Percentiles rank a stretch among this genome's conserved stretches.
These are phyloP conservation scores for Cyclotella kingstonii DNA, from an alignment of 108 stramenopile species.

Conservation along the genomic window DNA sequence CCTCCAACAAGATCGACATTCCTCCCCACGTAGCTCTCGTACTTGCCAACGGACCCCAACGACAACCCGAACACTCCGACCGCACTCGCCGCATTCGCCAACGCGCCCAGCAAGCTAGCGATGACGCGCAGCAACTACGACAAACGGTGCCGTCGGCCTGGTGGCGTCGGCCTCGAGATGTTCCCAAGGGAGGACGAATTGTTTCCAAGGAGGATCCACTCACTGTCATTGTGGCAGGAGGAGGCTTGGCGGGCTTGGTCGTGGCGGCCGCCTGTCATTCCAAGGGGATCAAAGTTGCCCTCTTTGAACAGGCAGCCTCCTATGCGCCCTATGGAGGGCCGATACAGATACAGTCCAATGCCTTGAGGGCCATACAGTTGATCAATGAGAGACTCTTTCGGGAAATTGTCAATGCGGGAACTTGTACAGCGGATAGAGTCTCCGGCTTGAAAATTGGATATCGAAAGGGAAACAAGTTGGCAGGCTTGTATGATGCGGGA, in stretches of 20 bases:
- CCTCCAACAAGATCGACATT: conserved; percentile 68
- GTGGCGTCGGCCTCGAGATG: conserved; percentile 56
- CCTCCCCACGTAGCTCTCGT: conserved; percentile 60
- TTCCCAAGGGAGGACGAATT: conserved; percentile 55
- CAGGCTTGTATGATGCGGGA: conserved; percentile 76
- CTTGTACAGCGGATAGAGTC: conserved; percentile 88
- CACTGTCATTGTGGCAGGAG: conserved; percentile 78
- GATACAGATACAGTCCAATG: conserved; percentile 97
- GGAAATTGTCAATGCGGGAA: conserved; percentile 79
- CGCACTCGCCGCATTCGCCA: conserved; percentile 61
- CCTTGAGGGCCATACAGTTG: conserved; percentile 86
- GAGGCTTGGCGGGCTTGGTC: conserved; percentile 86
- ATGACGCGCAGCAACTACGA: conserved; percentile 62
- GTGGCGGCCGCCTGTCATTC: conserved; percentile 87
- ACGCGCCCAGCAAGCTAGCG: conserved; percentile 59
- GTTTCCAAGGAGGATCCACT: conserved; percentile 76
- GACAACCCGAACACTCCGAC: conserved; percentile 64
- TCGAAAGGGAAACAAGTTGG: conserved; percentile 79
- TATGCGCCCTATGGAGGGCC: conserved; percentile 96
- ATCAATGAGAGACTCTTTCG: conserved; percentile 80
- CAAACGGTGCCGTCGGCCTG: no score
- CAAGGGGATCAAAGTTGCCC: conserved; percentile 89
- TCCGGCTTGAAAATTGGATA: conserved; percentile 91
- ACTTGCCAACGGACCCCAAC: conserved; percentile 58
- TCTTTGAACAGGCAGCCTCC: conserved; percentile 87